Percentiles rank a stretch among this genome's conserved stretches.
phyloP scores from a whole-genome alignment of 1,284 basidiomycete species.

The Melanopsichium pennsylvanicum region DNA sequence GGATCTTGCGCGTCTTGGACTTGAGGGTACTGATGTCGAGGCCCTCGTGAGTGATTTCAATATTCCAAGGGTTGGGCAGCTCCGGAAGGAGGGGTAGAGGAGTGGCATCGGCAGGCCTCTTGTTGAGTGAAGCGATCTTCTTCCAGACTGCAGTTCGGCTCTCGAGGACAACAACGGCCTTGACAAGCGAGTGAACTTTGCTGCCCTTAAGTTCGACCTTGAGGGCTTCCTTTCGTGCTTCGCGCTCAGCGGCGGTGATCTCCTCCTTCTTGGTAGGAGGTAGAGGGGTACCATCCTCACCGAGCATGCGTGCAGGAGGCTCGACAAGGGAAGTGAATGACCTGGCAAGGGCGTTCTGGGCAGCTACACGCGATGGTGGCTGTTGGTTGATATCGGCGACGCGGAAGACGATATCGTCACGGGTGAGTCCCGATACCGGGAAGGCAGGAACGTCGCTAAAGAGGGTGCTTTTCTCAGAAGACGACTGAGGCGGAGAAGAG shows the following conservation, averaged over 20 bases:
- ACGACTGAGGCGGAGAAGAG: conserved; percentile 7
- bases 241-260: conserved; percentile 36
- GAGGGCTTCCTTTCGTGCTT: conserved; percentile 42
- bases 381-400: conserved; percentile 10
- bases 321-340: conserved; percentile 39
- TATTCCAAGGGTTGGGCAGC: conserved; percentile 47
- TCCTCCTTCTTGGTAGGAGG: conserved; percentile 52
- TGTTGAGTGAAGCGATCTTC: conserved; percentile 27
- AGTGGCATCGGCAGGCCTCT: conserved; percentile 7
- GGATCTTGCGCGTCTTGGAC: conserved; percentile 48
- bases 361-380: conserved; percentile 14
- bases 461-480: conserved; percentile 18
- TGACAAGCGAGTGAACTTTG: conserved; percentile 47
- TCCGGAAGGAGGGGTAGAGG: conserved; percentile 40
- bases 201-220: conserved; percentile 39
- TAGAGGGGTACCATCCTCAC: conserved; percentile 39
- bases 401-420: conserved; percentile 40
- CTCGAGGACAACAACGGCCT: conserved; percentile 47
- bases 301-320: conserved; percentile 47
- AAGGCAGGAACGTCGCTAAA: conserved; percentile 15
- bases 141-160: conserved; percentile 40
- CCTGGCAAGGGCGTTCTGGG: conserved; percentile 23
- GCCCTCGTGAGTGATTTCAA: conserved; percentile 44
- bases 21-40: conserved; percentile 43
- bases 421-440: conserved; percentile 21